A percentile compares a stretch with the other conserved stretches of the same genome.
phyloP scores from a whole-genome alignment of 768 basidiomycete genomes.

The Stropharia rugosoannulata region DNA sequence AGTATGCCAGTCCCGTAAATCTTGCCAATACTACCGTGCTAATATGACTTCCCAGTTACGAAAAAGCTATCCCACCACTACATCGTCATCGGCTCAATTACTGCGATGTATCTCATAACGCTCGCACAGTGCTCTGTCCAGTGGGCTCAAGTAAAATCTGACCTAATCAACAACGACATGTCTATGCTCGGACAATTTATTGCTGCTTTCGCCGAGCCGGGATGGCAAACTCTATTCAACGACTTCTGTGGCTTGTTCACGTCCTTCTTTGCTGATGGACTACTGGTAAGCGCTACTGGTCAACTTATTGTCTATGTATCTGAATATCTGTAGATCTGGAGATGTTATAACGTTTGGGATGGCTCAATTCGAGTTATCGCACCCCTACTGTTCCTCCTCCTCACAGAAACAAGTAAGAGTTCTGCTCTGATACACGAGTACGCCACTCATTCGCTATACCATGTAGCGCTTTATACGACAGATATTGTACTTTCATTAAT shows the following conservation, averaged over 20 bases:
- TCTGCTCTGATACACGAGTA: no score
- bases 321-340: neutral
- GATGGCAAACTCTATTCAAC: neutral
- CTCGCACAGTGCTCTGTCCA: neutral
- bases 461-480: neutral
- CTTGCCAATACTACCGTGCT: neutral
- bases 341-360: constrained; percentile 3
- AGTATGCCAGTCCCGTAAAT: neutral
- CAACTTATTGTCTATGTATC: neutral
- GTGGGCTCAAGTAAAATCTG: neutral
- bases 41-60: neutral
- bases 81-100: neutral
- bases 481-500: neutral
- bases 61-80: neutral
- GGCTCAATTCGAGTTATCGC: neutral
- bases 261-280: neutral
- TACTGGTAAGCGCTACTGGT: neutral
- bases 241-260: neutral
- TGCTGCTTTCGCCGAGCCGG: neutral
- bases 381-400: neutral
- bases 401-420: neutral
- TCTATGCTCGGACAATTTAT: neutral
- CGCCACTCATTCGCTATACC: no score
- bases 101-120: neutral
- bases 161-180: neutral